phyloP scores from a whole-genome alignment of 176 grass and related monocot genomes.

The Aegilops bicornis region DNA sequence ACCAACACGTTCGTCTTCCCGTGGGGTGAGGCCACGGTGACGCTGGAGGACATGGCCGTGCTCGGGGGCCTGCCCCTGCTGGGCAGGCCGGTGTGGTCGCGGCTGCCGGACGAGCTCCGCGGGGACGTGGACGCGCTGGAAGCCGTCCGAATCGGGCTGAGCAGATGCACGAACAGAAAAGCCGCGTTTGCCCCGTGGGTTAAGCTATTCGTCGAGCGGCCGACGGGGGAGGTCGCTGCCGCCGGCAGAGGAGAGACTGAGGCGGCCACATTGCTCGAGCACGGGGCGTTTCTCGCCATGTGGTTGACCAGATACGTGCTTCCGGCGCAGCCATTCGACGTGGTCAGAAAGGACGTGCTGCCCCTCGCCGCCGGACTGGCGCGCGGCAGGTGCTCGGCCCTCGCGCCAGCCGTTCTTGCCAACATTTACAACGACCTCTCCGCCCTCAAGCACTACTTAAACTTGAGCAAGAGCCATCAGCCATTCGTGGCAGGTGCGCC shows the following conservation, averaged over 20 bases:
- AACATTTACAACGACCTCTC: conserved; percentile 56
- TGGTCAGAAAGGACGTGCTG: not conserved
- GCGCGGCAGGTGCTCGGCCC: conserved; percentile 50
- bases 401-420: conserved; percentile 64
- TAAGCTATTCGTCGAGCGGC: conserved; percentile 56
- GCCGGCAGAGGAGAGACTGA: not conserved
- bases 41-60: conserved; percentile 57
- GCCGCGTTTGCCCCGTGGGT: conserved; percentile 59
- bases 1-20: conserved; percentile 77
- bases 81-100: not conserved
- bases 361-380: conserved; percentile 65
- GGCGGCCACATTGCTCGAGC: conserved; percentile 39
- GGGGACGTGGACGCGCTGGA: conserved; percentile 52
- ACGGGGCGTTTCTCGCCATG: conserved; percentile 73
- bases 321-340: not conserved
- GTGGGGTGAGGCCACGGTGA: conserved; percentile 82
- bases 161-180: conserved; percentile 67
- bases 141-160: conserved; percentile 49
- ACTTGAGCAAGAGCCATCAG: not conserved
- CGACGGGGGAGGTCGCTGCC: not conserved
- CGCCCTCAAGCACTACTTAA: not conserved
- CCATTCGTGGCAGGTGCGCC: conserved; percentile 44
- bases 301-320: conserved; percentile 55
- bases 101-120: not conserved
- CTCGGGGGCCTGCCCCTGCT: conserved; percentile 50